Conservation (phyloP, 148 eudicot species). For the Euryodendron excelsum region DNA sequence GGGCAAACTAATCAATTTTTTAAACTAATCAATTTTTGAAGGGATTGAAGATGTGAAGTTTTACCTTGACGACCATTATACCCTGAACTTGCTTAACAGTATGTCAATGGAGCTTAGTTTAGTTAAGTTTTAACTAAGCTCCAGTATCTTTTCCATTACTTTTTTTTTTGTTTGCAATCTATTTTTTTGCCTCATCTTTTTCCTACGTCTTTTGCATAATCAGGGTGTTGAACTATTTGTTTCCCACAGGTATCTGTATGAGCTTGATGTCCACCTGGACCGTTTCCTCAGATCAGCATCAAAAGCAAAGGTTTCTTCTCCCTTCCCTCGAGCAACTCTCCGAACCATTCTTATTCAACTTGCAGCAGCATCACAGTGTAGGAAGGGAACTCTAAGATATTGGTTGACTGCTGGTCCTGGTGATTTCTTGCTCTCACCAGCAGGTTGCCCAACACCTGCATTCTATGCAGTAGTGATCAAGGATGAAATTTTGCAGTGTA, state of each 20-base stretch:
- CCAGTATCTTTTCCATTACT: neutral
- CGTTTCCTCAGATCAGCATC: slow-evolving; percentile 69
- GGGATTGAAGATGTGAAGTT: neutral
- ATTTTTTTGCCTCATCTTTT: neutral
- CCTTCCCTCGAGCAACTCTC: slow-evolving; percentile 53
- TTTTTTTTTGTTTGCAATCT: neutral
- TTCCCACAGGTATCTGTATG: slow-evolving; percentile 52
- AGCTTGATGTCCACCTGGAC: slow-evolving; percentile 68
- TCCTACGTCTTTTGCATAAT: neutral
- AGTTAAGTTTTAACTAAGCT: too few relatives aligned
- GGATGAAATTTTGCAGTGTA: slow-evolving; percentile 49
- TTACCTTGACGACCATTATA: neutral
- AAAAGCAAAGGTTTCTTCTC: slow-evolving; percentile 50
- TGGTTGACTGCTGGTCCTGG: slow-evolving; percentile 81
- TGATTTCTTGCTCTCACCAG: slow-evolving; percentile 57
- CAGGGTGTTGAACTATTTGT: neutral
- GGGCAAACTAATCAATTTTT: neutral
- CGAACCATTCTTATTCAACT: slow-evolving; percentile 64
- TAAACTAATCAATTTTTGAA: too few relatives aligned
- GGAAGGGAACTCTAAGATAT: slow-evolving; percentile 59
- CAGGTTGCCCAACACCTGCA: slow-evolving; percentile 50
- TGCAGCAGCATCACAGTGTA: slow-evolving; percentile 53
- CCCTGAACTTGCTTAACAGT: neutral
- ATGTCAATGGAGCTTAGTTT: too few relatives aligned
- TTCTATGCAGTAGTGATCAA: slow-evolving; percentile 67